Percentiles rank a stretch among this genome's conserved stretches.
Conservation (phyloP, 2,329 filamentous ascomycete species). For the Penicillium verrucosum region DNA sequence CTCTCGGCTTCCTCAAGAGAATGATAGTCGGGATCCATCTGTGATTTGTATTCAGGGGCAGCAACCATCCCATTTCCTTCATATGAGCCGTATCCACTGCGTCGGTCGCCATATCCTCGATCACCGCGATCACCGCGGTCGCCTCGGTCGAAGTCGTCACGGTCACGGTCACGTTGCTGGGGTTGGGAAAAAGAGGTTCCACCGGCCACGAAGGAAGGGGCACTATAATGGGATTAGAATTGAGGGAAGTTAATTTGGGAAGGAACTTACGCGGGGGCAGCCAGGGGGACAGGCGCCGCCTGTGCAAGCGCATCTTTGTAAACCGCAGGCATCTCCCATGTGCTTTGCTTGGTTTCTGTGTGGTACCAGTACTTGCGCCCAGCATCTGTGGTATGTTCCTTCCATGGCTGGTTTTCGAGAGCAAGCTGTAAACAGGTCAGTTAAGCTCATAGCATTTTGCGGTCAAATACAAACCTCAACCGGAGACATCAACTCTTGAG, state of each 20-base stretch:
- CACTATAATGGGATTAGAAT: slow-evolving; percentile 43
- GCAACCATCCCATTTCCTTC: slow-evolving; percentile 43
- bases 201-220: slow-evolving; percentile 59
- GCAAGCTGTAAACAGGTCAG: slow-evolving; percentile 59
- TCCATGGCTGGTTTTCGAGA: slow-evolving; percentile 81
- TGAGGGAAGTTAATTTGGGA: not conserved
- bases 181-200: slow-evolving; percentile 46
- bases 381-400: slow-evolving; percentile 81
- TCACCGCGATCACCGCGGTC: slow-evolving; percentile 20
- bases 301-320: slow-evolving; percentile 73
- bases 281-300: slow-evolving; percentile 43
- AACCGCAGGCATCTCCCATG: slow-evolving; percentile 87
- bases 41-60: slow-evolving; percentile 38
- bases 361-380: slow-evolving; percentile 96
- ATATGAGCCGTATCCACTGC: slow-evolving; percentile 44
- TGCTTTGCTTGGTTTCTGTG: slow-evolving; percentile 83
- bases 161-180: slow-evolving; percentile 42
- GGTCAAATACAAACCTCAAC: slow-evolving; percentile 61
- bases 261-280: slow-evolving; percentile 46
- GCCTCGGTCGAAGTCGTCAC: slow-evolving; percentile 45
- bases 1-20: slow-evolving; percentile 85
- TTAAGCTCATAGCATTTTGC: slow-evolving; percentile 12
- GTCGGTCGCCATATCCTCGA: slow-evolving; percentile 41
- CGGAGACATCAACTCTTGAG: slow-evolving; percentile 78
- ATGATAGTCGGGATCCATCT: slow-evolving; percentile 71